These are phyloP conservation scores for Nepenthes mirabilis DNA, from an alignment of 148 eudicot species.

Conservation along the genomic window DNA sequence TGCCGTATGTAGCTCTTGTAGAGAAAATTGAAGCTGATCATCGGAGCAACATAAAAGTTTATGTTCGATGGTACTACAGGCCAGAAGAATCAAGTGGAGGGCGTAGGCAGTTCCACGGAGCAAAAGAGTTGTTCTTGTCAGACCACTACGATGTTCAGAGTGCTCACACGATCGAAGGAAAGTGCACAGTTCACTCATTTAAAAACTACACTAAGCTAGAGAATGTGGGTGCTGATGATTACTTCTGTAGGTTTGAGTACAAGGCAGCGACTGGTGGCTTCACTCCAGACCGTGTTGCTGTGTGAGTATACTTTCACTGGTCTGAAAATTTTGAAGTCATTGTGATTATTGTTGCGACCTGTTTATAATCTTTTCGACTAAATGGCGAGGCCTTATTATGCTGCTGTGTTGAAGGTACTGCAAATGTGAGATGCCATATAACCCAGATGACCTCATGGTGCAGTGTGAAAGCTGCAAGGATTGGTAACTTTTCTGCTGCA, in stretches of 20 bases:
- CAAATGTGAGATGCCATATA: conserved; percentile 62
- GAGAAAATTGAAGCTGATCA: conserved; percentile 39
- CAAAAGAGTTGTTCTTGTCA: conserved; percentile 40
- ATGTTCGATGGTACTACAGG: conserved; percentile 39
- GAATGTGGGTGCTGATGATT: conserved; percentile 38
- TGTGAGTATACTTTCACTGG: background rate
- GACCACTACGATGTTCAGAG: conserved; percentile 45
- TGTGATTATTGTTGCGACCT: background rate
- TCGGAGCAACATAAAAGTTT: conserved; percentile 32
- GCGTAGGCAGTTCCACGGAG: conserved; percentile 41
- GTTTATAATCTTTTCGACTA: background rate
- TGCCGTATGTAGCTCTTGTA: conserved; percentile 35
- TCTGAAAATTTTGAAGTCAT: no score
- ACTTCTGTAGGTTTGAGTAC: conserved; percentile 47
- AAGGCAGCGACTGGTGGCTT: conserved; percentile 44
- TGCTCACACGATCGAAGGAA: conserved; percentile 47
- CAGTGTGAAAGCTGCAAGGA: conserved; percentile 63
- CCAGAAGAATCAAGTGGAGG: conserved; percentile 49
- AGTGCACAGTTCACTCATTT: conserved; percentile 41
- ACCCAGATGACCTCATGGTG: conserved; percentile 63
- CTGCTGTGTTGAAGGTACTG: conserved; percentile 31
- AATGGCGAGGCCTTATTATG: background rate
- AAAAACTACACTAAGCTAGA: conserved; percentile 47
- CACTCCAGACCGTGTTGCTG: conserved; percentile 44
- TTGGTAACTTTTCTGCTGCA: conserved; percentile 22